phyloP scores from a whole-genome alignment of 1,284 basidiomycete genomes.

The Rhodotorula sp. region DNA sequence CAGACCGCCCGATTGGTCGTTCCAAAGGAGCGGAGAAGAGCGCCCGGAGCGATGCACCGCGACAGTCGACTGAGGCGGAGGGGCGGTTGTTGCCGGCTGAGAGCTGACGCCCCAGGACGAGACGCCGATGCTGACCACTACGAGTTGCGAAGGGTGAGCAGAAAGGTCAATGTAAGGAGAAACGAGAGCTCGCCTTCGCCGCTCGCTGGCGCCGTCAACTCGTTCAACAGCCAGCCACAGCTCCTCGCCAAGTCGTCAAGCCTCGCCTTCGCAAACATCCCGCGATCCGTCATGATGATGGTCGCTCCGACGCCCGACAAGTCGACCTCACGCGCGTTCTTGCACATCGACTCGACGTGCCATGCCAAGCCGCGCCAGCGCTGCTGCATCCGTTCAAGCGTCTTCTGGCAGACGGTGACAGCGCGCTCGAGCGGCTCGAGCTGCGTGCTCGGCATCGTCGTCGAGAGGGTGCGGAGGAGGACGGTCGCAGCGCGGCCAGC shows the following conservation, averaged over 20 bases:
- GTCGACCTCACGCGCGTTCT: slow-evolving; percentile 6
- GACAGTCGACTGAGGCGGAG: slow-evolving; percentile 3
- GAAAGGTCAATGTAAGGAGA: no score
- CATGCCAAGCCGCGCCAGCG: slow-evolving; percentile 11
- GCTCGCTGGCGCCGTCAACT: neutral
- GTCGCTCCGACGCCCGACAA: slow-evolving; percentile 1
- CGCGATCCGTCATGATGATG: slow-evolving; percentile 2
- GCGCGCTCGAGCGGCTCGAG: slow-evolving; percentile 16
- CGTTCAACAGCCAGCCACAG: slow-evolving; percentile 6
- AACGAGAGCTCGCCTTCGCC: neutral
- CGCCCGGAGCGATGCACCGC: slow-evolving; percentile 13
- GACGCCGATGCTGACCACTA: slow-evolving; percentile 13
- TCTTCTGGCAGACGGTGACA: slow-evolving; percentile 1
- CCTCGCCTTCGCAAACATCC: slow-evolving; percentile 10
- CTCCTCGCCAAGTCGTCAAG: slow-evolving; percentile 6
- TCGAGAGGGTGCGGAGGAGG: neutral
- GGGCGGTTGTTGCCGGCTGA: neutral
- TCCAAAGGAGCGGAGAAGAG: slow-evolving; percentile 6
- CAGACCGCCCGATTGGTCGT: neutral
- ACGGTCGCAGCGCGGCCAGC: slow-evolving; percentile 5
- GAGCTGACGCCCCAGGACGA: slow-evolving; percentile 7
- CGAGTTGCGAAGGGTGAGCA: neutral
- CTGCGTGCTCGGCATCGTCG: neutral
- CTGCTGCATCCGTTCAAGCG: slow-evolving; percentile 9
- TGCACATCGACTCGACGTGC: slow-evolving; percentile 6